Percentiles rank a stretch among this genome's conserved stretches.
Evolutionary conservation across 306 rosid species (phyloP).

Genomic region (Ceratonia siliqua): DNA sequence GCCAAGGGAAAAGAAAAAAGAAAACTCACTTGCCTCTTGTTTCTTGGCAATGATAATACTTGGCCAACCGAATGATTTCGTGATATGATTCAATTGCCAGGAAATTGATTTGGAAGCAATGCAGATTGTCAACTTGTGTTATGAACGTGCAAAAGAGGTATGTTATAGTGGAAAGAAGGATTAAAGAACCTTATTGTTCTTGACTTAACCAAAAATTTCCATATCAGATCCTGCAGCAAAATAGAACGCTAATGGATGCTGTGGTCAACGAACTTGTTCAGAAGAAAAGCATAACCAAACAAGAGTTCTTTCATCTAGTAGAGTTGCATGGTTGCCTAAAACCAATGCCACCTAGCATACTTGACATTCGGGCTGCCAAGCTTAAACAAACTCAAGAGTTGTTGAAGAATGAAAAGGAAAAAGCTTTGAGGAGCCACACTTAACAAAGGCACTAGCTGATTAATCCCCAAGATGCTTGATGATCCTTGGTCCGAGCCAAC

Average conservation of each 20-base stretch:
- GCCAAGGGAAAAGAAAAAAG: not conserved
- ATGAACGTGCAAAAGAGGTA: slow-evolving; percentile 92
- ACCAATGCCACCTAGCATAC: slow-evolving; percentile 65
- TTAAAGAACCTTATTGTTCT: not conserved
- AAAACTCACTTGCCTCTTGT: not conserved
- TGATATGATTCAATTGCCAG: slow-evolving; percentile 45
- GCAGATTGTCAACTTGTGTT: slow-evolving; percentile 64
- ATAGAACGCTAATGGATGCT: slow-evolving; percentile 73
- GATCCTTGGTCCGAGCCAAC: not conserved
- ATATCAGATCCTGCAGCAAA: slow-evolving; percentile 71
- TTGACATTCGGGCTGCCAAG: slow-evolving; percentile 70
- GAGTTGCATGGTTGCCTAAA: slow-evolving; percentile 67
- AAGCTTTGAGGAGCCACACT: slow-evolving; percentile 37
- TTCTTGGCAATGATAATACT: slow-evolving; percentile 6
- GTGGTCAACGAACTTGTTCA: slow-evolving; percentile 71
- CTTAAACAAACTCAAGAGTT: slow-evolving; percentile 54
- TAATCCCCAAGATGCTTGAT: not conserved
- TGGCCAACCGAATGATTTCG: not conserved
- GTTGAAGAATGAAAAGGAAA: slow-evolving; percentile 39
- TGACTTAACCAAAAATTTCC: slow-evolving; percentile 15
- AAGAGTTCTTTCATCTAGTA: slow-evolving; percentile 66
- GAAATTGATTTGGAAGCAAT: slow-evolving; percentile 82
- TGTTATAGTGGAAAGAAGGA: slow-evolving; percentile 7
- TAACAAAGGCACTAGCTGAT: slow-evolving; percentile 14
- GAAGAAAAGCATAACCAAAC: slow-evolving; percentile 85